These are phyloP conservation scores for Chlamydomonas sphaeroides DNA, from an alignment of 139 green algal genomes.

Conservation along the genomic window DNA sequence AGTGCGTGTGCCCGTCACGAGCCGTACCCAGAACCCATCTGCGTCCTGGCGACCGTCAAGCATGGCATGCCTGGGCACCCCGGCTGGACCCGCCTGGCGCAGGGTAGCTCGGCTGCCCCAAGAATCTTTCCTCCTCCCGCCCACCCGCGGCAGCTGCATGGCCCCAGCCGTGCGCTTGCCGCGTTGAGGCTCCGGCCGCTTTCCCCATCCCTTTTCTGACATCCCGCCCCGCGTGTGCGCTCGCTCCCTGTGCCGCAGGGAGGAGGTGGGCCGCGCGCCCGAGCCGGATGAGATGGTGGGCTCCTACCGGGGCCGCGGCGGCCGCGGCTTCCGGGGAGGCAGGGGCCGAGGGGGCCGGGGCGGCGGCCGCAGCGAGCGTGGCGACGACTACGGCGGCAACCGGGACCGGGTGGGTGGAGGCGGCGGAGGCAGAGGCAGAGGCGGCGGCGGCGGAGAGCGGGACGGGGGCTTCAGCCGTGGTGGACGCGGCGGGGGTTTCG, in stretches of 20 bases:
- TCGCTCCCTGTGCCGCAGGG: no score
- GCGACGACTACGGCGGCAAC: not conserved
- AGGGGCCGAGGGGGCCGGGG: not conserved
- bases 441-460: not conserved
- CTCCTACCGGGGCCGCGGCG: slow-evolving; percentile 9
- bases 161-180: no score
- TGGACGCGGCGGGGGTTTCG: not conserved
- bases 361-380: slow-evolving; percentile 6
- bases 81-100: no score
- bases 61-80: no score
- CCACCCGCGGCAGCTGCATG: no score
- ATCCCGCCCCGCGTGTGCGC: no score
- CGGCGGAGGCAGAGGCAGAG: not conserved
- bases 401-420: not conserved
- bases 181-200: no score
- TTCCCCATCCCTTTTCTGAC: no score
- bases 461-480: slow-evolving; percentile 7
- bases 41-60: no score
- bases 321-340: not conserved
- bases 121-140: no score
- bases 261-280: slow-evolving; percentile 70
- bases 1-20: slow-evolving; percentile 39
- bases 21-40: no score
- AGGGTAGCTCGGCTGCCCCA: no score
- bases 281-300: slow-evolving; percentile 61